These are phyloP conservation scores for Fusarium sp. DNA, from an alignment of 2,329 filamentous ascomycete genomes.

Conservation along the genomic window DNA sequence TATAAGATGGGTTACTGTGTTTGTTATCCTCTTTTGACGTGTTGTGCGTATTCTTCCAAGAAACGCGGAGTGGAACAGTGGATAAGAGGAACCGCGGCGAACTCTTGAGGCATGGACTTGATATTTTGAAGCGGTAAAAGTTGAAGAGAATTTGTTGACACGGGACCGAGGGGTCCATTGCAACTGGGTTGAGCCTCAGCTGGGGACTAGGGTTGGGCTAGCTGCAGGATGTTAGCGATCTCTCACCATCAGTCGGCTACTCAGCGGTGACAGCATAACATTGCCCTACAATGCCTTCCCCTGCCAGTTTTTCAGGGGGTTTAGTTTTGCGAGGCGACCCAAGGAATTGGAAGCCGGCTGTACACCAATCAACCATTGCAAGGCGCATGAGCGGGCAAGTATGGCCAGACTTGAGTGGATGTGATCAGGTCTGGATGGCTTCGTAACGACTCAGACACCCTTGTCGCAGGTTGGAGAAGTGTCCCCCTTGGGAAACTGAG, in stretches of 20 bases:
- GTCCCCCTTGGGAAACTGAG: constrained; percentile 28
- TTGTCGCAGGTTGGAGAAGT: constrained; percentile 42
- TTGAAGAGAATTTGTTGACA: constrained; percentile 4
- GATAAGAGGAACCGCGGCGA: neutral
- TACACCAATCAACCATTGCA: constrained; percentile 42
- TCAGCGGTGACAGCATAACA: constrained; percentile 23
- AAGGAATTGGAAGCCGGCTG: constrained; percentile 31
- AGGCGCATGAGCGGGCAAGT: constrained; percentile 31
- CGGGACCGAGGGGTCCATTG: neutral
- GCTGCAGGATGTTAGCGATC: constrained; percentile 28
- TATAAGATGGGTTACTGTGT: neutral
- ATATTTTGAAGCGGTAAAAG: constrained; percentile 7
- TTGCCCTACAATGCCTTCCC: constrained; percentile 17
- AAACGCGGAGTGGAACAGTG: constrained; percentile 2
- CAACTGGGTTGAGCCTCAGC: constrained; percentile 20
- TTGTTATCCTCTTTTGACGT: neutral
- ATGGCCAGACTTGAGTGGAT: constrained; percentile 42
- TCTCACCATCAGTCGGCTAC: constrained; percentile 14
- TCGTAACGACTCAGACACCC: constrained; percentile 38
- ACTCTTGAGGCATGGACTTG: neutral
- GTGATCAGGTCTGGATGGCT: constrained; percentile 27
- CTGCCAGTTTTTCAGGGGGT: constrained; percentile 29
- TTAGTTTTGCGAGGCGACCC: constrained; percentile 32
- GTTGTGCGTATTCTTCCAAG: constrained; percentile 24
- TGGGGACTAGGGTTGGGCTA: constrained; percentile 12